Evolutionary conservation across 2,329 filamentous ascomycete species (phyloP), one percentile per base, ranked within the genome.

Genomic region (Drechslera avenae): DNA sequence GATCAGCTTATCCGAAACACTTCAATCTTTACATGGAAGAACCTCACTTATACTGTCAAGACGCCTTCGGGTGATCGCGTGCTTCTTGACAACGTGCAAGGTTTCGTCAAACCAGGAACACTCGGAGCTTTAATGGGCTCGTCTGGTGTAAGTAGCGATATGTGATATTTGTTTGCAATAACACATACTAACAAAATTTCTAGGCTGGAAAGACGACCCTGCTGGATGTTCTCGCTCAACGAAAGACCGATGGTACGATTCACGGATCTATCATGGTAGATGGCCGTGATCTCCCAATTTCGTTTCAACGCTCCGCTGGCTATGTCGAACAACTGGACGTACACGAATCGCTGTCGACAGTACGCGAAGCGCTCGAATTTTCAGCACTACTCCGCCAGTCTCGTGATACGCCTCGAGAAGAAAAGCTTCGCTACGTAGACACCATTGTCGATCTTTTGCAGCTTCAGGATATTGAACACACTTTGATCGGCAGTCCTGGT

Each of bases 171-270:
- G 14, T 40, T 16, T 32, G 21, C 21, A 13, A 34, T 21, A 23
- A 23, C n/a, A 18, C 18, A 39, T 21, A 14, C 31, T 36, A 17
- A 30, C 13, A 49, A 3, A 5, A 13, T 39, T 23, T 34, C 12
- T 33, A 50, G 47, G 65, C 67, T 3, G 68, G 67, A 5, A 71
- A 71, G 43, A 71, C 66, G 1, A 68, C 66, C 4, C 50, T 71
- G 2, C 54, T 71, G 1, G 58, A 70, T 35, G 63, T 63, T 9
- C 47, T 70, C 5, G 91, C 91, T 23, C 87, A 87, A 52, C 86
- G 91, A 67, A 86, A 87, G 13, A 90, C 87, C 1, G 90, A 91
- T 83, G 91, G 91, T 73, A 86, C 93, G 14, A 88, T 95, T 31
- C 85, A 83, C 6, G 91, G 91, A 44, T 86, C 91, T 59, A 91